Base-by-base conservation (phyloP, 352 stramenopile species). In the Phytophthora boehmeriae region DNA sequence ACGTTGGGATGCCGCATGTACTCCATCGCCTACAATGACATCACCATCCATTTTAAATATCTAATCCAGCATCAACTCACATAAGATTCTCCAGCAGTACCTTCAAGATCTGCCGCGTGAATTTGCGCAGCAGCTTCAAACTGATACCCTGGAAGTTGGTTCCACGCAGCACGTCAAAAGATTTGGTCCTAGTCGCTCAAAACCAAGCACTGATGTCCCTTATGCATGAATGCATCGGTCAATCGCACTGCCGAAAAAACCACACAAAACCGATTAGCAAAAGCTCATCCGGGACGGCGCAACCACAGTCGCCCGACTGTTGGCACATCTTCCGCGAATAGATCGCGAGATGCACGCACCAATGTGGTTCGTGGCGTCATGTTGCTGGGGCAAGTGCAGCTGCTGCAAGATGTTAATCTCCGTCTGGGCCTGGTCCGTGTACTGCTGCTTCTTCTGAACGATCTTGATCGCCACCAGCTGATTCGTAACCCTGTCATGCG, bases 181-280 rank as follows among this genome's bases (percentile, higher is more conserved):
- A 68, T 99, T 99, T 3, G 95, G 82, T 43, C 95, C 97, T 2
- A 99, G 78, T 11, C 90, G 71, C 73, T 99, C 97, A 73, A 99
- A 99, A 99, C 96, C n/a, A 99, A 67, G 71, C 97, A 99, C 83
- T 99, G 92, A 76, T 99, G 97, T 41, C 92, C 94, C 32, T 97
- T 80, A 73, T 98, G 96, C 67, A 98, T 92, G 73, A 99, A 99
- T 20, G 89, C 75, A 51, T 98, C 90, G 5, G 95, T 74, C 34
- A 99, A 60, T 53, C 93, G 95, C 20, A 99, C 85, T 95, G 59
- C 27, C n/a, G n/a, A 54, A 16, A 54, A 46, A 32, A 45, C 20
- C 10, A 9, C 16, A 59, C n/a, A 35, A 11, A 61, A 39, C 38
- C 19, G 43, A n/a, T 75, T 62, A 71, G 66, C 39, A 5, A 38